Base-by-base conservation (phyloP, 495 filamentous ascomycete species). In the Geoglossum glabrum region DNA sequence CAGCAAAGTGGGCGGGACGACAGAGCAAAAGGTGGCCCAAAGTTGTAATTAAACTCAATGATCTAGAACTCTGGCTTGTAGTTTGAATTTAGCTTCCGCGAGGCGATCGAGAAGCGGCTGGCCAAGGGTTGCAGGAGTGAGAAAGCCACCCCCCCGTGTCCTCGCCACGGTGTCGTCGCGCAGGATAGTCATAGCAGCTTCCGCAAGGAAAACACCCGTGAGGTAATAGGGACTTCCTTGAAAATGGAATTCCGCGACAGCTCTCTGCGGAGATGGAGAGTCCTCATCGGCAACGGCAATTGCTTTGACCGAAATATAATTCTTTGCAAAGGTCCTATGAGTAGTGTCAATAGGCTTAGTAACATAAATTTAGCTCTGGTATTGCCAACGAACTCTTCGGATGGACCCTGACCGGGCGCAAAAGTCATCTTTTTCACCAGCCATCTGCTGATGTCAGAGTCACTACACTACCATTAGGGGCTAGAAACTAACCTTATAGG, bases 121-220 rank as follows among this genome's bases (percentile, higher is more conserved):
- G 0, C 88, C 88, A 38, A 95, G 69, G 40, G 79, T 85, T n/a
- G 86, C 84, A n/a, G 88, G 76, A 0, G 88, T 95, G 21, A 88
- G 79, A 26, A 93, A 71, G 10, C 86, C 86, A 26, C 86, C 82
- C 0, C 75, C 71, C 0, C 85, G 72, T 21, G 77, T 71, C 61
- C 74, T 74, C 56, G 72, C 76, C 11, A 76, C 66, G 25, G 75
- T 74, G 33, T 79, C 79, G 31, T 85, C 77, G 26, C 79, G 71
- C 17, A 93, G 71, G 31, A 95, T 70, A 3, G 81, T 78, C 60
- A 81, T 76, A 0, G 86, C 88, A 6, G 80, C 87, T 66, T 89
- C 77, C 0, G 79, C 76, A 26, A 87, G 55, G 55, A 84, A 70
- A 23, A 85, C 36, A 0, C 79, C 87, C 3, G 86, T 93, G 34